Base-by-base conservation (phyloP, 2,329 filamentous ascomycete species). In the Colletotrichum simmondsii region DNA sequence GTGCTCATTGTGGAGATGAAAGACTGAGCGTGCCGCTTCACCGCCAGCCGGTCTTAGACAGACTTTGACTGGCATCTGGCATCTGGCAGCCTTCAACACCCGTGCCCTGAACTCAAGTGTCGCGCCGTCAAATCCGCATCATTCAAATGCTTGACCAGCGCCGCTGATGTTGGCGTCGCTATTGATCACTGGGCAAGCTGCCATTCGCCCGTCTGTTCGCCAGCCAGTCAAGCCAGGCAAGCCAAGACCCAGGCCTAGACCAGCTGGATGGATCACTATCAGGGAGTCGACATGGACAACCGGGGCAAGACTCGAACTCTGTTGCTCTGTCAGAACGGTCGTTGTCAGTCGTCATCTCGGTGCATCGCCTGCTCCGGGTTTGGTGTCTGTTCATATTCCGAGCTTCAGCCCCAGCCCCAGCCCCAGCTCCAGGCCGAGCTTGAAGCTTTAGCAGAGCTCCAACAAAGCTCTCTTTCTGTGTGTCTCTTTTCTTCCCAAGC, bases 1-100 rank as follows among this genome's bases (percentile, higher is more conserved):
- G 66, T 65, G 60, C 66, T 37, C 59, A 61, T 65, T 72, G 70
- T 70, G 70, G 65, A 72, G 66, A 72, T 72, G 70, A 72, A 65
- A 35, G 28, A 72, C 70, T 72, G 54, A 70, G 65, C 70, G 54
- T 65, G 53, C 66, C 59, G 70, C 65, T 70, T 72, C 70, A 72
- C 70, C 70, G 66, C 70, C 60, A 49, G 42, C 54, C 32, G 65
- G 69, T 72, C 69, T 72, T 46, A 69, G 69, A 72, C 69, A 69
- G 57, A 42, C n/a, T 32, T 56, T 70, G 70, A 30, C 66, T 64
- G 66, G 60, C 70, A 65, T 49, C 60, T 72, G 70, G 70, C 70
- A 35, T 52, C 35, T 65, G 53, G 52, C 63, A 65, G 66, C 66
- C 53, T 60, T 61, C 65, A 52, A 57, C 37, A 59, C 60, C 56